Evolutionary conservation across 257 asterid genomes (phyloP).

Genomic region (Solanum lignicaule): DNA sequence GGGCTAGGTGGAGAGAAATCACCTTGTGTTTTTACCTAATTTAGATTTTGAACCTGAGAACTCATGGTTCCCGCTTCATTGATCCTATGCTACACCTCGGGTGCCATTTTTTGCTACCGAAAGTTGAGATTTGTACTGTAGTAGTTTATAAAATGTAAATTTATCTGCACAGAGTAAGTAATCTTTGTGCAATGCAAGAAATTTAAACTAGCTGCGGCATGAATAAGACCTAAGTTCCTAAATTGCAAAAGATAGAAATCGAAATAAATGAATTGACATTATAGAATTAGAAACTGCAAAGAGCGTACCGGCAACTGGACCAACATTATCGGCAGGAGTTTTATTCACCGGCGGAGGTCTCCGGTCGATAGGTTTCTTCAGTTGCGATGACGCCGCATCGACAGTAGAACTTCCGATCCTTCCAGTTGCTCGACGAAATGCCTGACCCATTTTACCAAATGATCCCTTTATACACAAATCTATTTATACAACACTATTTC

Average conservation of each 20-base stretch:
- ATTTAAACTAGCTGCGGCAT: neutral
- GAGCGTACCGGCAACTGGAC: conserved; percentile 33
- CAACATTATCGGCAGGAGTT: conserved; percentile 13
- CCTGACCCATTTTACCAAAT: conserved; percentile 68
- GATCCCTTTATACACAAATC: neutral
- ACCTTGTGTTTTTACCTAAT: neutral
- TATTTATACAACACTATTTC: neutral
- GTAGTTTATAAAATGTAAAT: neutral
- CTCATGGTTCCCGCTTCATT: neutral
- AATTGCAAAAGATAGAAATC: neutral
- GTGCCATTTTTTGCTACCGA: neutral
- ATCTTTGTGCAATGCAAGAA: neutral
- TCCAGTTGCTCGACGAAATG: conserved; percentile 95
- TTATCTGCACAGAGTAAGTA: neutral
- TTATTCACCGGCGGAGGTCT: conserved; percentile 26
- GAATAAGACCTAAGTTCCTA: neutral
- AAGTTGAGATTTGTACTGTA: neutral
- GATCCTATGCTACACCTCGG: neutral
- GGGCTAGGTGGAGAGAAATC: neutral
- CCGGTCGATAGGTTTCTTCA: conserved; percentile 34
- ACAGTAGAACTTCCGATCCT: conserved; percentile 48
- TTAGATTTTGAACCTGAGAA: neutral
- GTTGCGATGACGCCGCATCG: conserved; percentile 39
- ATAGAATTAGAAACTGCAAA: neutral
- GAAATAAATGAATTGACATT: neutral